Conservation (phyloP, 805 yeast genomes). For the Saccharomycopsis fibuligera region DNA sequence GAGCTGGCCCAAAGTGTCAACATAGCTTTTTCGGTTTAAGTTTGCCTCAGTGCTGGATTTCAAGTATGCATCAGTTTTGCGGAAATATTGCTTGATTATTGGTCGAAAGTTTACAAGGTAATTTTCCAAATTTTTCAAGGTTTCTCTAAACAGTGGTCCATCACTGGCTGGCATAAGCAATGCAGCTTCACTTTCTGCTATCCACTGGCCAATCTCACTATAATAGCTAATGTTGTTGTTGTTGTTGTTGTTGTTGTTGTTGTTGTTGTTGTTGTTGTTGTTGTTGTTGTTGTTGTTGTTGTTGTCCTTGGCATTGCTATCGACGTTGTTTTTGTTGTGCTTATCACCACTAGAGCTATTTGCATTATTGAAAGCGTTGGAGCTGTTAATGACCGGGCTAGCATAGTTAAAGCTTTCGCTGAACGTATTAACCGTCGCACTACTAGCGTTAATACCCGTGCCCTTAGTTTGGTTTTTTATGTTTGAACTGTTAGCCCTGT, state of each 20-base stretch:
- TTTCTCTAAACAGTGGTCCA: conserved; percentile 15
- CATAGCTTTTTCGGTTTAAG: conserved; percentile 6
- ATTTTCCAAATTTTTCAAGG: conserved; percentile 11
- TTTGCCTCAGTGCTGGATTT: conserved; percentile 4
- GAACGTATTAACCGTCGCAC: too few species aligned
- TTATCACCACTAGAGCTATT: too few species aligned
- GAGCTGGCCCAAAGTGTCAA: conserved; percentile 10
- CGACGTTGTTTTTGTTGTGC: too few species aligned
- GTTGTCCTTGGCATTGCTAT: not conserved
- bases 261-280: not conserved
- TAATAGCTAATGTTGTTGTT: too few species aligned
- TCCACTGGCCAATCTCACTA: too few species aligned
- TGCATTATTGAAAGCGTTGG: too few species aligned
- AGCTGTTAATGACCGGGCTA: too few species aligned
- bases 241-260: not conserved
- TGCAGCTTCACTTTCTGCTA: not conserved
- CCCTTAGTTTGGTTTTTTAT: too few species aligned
- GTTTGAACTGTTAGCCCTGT: too few species aligned
- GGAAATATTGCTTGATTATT: conserved; percentile 10
- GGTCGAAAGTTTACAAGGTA: conserved; percentile 13
- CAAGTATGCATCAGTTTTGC: conserved; percentile 11
- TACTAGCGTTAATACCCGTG: too few species aligned
- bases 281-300: not conserved
- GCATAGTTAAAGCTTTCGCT: too few species aligned
- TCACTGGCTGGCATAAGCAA: conserved; percentile 11